Conservation (phyloP, 768 basidiomycete genomes). For the Hypsizygus marmoreus region DNA sequence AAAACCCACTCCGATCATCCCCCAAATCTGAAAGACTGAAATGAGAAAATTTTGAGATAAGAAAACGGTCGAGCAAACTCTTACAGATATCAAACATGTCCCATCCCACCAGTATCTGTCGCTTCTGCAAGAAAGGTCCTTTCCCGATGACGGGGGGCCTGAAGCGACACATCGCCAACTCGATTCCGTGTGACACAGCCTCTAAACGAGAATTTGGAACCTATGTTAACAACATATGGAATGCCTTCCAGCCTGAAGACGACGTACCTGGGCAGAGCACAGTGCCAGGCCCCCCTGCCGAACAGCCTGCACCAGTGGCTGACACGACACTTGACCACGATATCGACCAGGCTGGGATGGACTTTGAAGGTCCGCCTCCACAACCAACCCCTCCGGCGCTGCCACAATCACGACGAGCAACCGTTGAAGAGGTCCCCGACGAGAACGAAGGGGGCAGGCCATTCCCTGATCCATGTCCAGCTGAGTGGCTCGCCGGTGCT, state of each 20-base stretch:
- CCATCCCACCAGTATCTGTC: slow-evolving; percentile 1
- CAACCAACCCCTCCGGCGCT: background rate
- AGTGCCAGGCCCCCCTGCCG: too few relatives aligned
- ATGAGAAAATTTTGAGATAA: too few relatives aligned
- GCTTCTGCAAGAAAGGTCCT: slow-evolving; percentile 8
- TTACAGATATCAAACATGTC: background rate
- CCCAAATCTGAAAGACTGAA: too few relatives aligned
- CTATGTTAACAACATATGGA: background rate
- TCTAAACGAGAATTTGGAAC: slow-evolving; percentile 1
- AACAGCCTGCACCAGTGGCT: too few relatives aligned
- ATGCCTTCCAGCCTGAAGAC: slow-evolving; percentile 2
- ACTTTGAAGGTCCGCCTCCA: too few relatives aligned
- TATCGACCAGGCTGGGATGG: too few relatives aligned
- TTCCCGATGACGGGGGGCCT: slow-evolving; percentile 4
- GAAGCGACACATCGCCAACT: background rate
- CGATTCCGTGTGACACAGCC: background rate
- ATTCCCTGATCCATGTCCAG: background rate
- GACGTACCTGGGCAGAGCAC: too few relatives aligned
- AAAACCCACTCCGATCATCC: too few relatives aligned
- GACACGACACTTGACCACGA: too few relatives aligned
- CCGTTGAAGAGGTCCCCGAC: background rate
- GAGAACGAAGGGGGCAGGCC: background rate
- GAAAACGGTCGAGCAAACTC: background rate
- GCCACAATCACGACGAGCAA: background rate
- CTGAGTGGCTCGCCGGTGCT: background rate